Conservation (phyloP, 495 filamentous ascomycete genomes). For the Aspergillus kassunensis region DNA sequence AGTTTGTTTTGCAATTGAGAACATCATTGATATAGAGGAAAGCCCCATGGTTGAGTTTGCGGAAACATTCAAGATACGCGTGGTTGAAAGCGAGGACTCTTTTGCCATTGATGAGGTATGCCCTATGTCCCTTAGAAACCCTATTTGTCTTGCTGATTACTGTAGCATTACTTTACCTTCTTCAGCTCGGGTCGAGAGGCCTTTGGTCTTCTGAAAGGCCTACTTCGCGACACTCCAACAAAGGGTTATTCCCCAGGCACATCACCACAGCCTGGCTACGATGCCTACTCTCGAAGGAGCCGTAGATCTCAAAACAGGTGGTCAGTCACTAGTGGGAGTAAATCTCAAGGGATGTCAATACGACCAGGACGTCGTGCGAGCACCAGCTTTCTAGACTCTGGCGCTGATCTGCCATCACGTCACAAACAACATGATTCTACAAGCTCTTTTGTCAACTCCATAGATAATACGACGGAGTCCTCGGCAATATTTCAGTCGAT, state of each 20-base stretch:
- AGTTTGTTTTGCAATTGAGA: constrained; percentile 83
- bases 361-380: constrained; percentile 54
- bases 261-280: constrained; percentile 17
- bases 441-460: constrained; percentile 72
- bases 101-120: constrained; percentile 91
- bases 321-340: constrained; percentile 26
- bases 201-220: constrained; percentile 67
- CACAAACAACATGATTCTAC: constrained; percentile 61
- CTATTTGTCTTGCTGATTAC: constrained; percentile 17
- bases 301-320: constrained; percentile 26
- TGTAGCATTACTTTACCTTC: constrained; percentile 92
- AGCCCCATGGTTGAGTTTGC: constrained; percentile 88
- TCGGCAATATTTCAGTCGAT: constrained; percentile 65
- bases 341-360: constrained; percentile 21
- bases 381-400: constrained; percentile 43
- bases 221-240: constrained; percentile 64
- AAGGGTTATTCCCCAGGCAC: constrained; percentile 39
- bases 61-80: constrained; percentile 89
- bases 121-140: background rate
- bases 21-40: constrained; percentile 89
- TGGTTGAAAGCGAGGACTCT: constrained; percentile 87
- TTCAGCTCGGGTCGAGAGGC: constrained; percentile 86
- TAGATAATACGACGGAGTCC: constrained; percentile 66
- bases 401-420: constrained; percentile 33
- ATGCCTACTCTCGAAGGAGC: constrained; percentile 16